Base-by-base conservation (phyloP, 345 rosid genomes). In the Bruguiera gymnorhiza region DNA sequence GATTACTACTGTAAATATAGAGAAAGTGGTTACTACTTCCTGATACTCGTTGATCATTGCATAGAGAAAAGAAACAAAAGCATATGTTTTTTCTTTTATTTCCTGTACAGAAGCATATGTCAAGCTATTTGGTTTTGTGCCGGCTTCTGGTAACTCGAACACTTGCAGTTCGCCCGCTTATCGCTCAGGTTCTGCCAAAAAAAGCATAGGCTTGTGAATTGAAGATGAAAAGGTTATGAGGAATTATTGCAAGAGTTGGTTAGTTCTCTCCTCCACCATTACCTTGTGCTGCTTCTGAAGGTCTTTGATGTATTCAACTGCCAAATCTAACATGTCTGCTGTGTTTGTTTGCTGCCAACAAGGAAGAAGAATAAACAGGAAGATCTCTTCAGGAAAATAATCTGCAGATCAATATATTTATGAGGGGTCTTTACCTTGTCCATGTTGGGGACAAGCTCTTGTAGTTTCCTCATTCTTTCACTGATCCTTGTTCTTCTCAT, bases 371-470 rank as follows among this genome's bases (percentile, higher is more conserved):
- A 66, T 39, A 55, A 65, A 56, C 58, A 52, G 43, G 19, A 52
- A 51, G 8, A 43, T 59, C 56, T 63, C 11, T 13, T 34, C 19
- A 50, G 32, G 51, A 30, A 23, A 27, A 39, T 3, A 30, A 37
- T 34, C 46, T 52, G 27, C 37, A 53, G 57, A 62, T n/a, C 56
- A 8, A 36, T 19, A 37, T 29, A 37, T 23, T 9, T 26, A 20
- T 3, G 13, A 0, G 2, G 31, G 37, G 53, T 60, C 19, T 60
- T 83, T 83, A 95, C 99, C 96, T 92, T 95, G 79, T 95, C 98
- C 99, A 95, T 95, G 75, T 90, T 86, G 2, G 99, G 99, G 29
- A 95, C 99, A 56, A 95, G 94, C 67, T 92, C 97, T 75, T 95
- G 99, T 67, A 95, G 76, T 72, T 95, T 95, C 76, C 97, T 92